Conservation (phyloP, 2,329 filamentous ascomycete genomes). For the Sporothrix pseudoabietina region DNA sequence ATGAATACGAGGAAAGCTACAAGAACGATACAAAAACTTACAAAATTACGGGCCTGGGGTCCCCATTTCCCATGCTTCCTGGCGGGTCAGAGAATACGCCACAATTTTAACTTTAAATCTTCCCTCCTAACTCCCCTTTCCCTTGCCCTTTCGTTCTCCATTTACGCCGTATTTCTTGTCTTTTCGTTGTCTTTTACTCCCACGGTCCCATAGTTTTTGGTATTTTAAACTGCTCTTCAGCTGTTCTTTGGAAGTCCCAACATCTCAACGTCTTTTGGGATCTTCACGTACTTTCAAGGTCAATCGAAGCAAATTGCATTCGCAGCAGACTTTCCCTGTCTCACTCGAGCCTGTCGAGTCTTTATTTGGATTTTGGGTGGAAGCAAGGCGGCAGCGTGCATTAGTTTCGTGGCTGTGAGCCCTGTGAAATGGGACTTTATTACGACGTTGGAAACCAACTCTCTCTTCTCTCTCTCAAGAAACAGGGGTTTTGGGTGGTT, state of each 20-base stretch:
- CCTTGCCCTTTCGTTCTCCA: neutral
- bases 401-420: conserved; percentile 20
- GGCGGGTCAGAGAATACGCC: conserved; percentile 7
- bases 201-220: neutral
- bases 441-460: neutral
- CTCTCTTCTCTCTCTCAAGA: neutral
- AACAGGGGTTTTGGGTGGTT: neutral
- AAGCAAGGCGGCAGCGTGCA: neutral
- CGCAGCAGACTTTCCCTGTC: neutral
- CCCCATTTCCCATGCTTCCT: neutral
- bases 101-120: neutral
- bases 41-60: neutral
- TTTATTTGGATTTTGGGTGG: neutral
- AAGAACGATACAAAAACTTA: neutral
- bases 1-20: neutral
- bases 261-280: neutral
- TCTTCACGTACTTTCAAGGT: neutral
- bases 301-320: neutral
- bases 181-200: neutral
- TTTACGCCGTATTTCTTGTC: too few relatives aligned
- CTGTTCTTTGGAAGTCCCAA: neutral
- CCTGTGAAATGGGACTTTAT: neutral
- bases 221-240: neutral
- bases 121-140: neutral
- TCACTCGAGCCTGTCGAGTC: neutral